These are phyloP conservation scores for Pogostemon cablin DNA, from an alignment of 257 asterid species.

Conservation along the genomic window DNA sequence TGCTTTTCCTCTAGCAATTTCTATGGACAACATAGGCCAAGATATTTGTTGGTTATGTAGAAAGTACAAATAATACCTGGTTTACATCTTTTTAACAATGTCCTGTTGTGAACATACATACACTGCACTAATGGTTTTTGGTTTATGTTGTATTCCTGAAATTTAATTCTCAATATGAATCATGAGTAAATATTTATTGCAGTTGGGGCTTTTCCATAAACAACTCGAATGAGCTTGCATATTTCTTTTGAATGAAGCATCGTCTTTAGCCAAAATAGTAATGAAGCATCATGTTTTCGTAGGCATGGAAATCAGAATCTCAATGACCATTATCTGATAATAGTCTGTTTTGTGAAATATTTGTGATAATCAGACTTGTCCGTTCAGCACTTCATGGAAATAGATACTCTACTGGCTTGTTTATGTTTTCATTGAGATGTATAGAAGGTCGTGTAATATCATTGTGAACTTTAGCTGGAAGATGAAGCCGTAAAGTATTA, in stretches of 20 bases:
- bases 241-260: not conserved
- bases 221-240: not conserved
- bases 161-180: not conserved
- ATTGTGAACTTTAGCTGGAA: not conserved
- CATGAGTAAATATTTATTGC: not conserved
- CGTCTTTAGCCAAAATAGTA: not conserved
- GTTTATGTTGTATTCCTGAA: not conserved
- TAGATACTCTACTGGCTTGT: not conserved
- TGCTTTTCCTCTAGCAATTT: slow-evolving; percentile 33
- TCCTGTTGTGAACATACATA: not conserved
- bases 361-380: not conserved
- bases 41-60: not conserved
- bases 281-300: not conserved
- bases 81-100: not conserved
- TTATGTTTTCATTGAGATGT: not conserved
- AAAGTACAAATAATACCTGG: not conserved
- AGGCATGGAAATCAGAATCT: not conserved
- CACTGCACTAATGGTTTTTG: not conserved
- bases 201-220: not conserved
- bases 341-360: not conserved
- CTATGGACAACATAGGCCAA: slow-evolving; percentile 15
- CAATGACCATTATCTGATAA: not conserved
- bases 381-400: not conserved
- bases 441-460: not conserved
- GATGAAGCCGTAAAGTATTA: not conserved